phyloP scores from a whole-genome alignment of 2,329 filamentous ascomycete genomes.

The Lasiodiplodia citricola region DNA sequence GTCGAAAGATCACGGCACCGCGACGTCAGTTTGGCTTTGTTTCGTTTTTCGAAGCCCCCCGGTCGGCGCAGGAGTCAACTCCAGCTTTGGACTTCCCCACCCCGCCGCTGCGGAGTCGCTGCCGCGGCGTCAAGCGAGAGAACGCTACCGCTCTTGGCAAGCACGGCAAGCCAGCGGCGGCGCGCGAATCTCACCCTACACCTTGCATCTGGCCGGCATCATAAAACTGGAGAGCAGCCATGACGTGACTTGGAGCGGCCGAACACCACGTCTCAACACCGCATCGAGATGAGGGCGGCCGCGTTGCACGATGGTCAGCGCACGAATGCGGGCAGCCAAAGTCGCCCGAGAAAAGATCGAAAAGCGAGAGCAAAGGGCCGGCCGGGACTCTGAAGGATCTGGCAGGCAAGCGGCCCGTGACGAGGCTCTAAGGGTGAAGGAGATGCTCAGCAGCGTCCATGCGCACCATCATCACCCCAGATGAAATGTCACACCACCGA shows the following conservation, averaged over 20 bases:
- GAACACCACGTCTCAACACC: constrained; percentile 18
- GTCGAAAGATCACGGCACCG: constrained; percentile 18
- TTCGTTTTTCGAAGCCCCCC: background rate
- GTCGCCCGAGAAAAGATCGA: background rate
- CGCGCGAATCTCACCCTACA: background rate
- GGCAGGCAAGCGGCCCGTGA: background rate
- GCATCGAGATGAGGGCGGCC: constrained; percentile 2
- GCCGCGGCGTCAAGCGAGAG: background rate
- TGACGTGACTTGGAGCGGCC: constrained; percentile 1
- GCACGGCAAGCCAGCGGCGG: background rate
- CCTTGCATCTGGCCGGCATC: background rate
- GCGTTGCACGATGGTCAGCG: constrained; percentile 16
- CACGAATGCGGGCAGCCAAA: constrained; percentile 8
- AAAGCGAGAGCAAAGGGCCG: background rate
- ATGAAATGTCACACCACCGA: constrained; percentile 18
- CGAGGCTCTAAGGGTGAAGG: background rate
- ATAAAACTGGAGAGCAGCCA: background rate
- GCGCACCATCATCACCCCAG: constrained; percentile 24
- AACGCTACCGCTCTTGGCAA: background rate
- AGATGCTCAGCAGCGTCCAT: constrained; percentile 1
- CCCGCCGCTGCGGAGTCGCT: background rate
- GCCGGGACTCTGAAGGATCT: background rate
- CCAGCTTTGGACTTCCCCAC: background rate
- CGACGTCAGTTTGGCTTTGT: constrained; percentile 12
- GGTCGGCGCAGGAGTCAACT: background rate